These are phyloP conservation scores for Colletotrichum incanum DNA, from an alignment of 2,329 filamentous ascomycete genomes.

Conservation along the genomic window DNA sequence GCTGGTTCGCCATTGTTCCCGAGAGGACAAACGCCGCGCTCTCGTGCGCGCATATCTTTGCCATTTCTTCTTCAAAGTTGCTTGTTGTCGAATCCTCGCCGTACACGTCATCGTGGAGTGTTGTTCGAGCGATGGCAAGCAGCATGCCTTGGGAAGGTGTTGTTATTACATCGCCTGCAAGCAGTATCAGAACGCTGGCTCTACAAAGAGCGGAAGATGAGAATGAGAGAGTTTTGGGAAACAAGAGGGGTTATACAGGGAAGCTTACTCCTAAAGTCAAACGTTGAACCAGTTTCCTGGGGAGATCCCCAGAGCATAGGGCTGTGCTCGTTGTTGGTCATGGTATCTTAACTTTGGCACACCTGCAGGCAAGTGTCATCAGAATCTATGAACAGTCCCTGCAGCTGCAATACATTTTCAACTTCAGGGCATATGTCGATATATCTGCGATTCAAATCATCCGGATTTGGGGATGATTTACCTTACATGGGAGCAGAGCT, in stretches of 20 bases:
- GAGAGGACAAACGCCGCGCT: conserved; percentile 80
- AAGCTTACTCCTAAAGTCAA: conserved; percentile 42
- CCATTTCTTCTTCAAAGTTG: conserved; percentile 76
- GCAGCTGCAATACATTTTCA: neutral
- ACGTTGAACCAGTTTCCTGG: conserved; percentile 33
- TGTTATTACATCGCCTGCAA: conserved; percentile 76
- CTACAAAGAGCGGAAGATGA: neutral
- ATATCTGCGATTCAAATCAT: neutral
- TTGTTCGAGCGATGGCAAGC: conserved; percentile 76
- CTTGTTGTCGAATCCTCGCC: conserved; percentile 80
- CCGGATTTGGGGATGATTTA: neutral
- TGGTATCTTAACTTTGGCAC: neutral
- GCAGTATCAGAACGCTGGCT: conserved; percentile 3
- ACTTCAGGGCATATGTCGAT: neutral
- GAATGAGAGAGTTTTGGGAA: too few relatives aligned
- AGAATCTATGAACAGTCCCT: too few relatives aligned
- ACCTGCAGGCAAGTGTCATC: neutral
- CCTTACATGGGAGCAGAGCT: too few relatives aligned
- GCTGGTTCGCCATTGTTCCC: conserved; percentile 87
- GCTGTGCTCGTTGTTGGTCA: conserved; percentile 16
- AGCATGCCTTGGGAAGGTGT: conserved; percentile 81
- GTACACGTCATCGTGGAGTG: conserved; percentile 84
- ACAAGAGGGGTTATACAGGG: neutral
- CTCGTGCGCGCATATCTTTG: conserved; percentile 72
- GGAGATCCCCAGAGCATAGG: conserved; percentile 40